Conservation (phyloP, 331 rosid genomes). For the Rosa hybrid region DNA sequence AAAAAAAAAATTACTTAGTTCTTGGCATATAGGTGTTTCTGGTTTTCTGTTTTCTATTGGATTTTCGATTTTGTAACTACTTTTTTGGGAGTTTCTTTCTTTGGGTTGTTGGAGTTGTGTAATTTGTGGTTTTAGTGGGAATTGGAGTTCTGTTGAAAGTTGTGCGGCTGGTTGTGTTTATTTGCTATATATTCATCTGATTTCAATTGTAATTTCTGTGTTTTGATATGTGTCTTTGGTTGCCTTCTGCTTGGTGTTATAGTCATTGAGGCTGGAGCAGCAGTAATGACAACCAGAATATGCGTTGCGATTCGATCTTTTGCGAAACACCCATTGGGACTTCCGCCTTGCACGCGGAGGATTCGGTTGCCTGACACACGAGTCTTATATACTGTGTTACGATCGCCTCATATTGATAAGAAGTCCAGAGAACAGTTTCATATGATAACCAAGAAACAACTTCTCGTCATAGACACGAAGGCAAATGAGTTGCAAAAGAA, state of each 20-base stretch:
- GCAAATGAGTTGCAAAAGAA: constrained; percentile 21
- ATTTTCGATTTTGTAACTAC: not conserved
- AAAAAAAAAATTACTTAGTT: not conserved
- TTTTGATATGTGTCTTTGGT: not conserved
- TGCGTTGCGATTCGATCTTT: constrained; percentile 6
- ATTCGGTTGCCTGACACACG: constrained; percentile 25
- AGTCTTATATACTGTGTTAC: constrained; percentile 8
- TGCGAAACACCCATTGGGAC: constrained; percentile 7
- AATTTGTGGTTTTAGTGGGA: not conserved
- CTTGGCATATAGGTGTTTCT: not conserved
- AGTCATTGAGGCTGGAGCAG: not conserved
- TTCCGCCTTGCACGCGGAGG: not conserved
- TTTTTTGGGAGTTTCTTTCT: no score
- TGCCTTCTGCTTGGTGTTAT: not conserved
- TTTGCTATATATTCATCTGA: not conserved
- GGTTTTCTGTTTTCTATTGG: not conserved
- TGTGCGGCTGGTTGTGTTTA: not conserved
- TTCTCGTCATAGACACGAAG: constrained; percentile 19
- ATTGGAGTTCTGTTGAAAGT: not conserved
- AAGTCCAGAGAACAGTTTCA: constrained; percentile 29
- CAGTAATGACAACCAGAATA: constrained; percentile 12
- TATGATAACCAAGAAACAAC: constrained; percentile 21
- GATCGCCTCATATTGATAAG: constrained; percentile 30
- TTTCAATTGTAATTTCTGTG: not conserved
- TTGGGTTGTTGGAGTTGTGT: not conserved